Base-by-base conservation (phyloP, 495 filamentous ascomycete genomes). In the Geopyxis carbonaria region DNA sequence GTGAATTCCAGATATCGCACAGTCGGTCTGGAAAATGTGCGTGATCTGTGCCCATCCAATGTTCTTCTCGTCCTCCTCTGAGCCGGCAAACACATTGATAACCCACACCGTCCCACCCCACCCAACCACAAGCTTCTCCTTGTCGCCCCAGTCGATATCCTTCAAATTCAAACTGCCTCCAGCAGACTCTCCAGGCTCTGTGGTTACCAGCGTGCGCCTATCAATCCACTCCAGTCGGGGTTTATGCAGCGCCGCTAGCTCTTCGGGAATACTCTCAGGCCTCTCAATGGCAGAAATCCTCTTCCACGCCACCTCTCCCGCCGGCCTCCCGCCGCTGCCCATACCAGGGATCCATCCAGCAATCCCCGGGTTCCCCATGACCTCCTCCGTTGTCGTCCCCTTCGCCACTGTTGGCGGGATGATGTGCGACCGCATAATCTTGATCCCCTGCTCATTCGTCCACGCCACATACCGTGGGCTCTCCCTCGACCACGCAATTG, bases 41-140 rank as follows among this genome's bases (percentile, higher is more conserved):
- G 82, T 68, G 47, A 93, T 85, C 48, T 93, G 83, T 22, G 81
- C 85, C 51, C 73, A 73, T 11, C 81, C 87, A 50, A 76, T 69
- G 40, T 70, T 76, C 45, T 68, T 70, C 49, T 82, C 75, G 53
- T 76, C 85, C 7, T 70, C 69, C 34, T 70, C 52, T 14, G 72
- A 69, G n/a, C 81, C 78, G 3, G 83, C 76, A 55, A 84, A 77
- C 3, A 97, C 75, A 55, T 93, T 80, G 37, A 95, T 73, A 25
- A 95, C 75, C 89, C 89, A 97, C 27, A 93, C 79, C 5, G 80
- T 92, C 41, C 80, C 78, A 42, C 87, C 89, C 89, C 89, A 97
- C 14, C 89, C 89, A 31, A 95, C 75, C 7, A 95, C 62, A 24
- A 95, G 59, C 48, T 87, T 82, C 60, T 97, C 89, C 10, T 50